Evolutionary conservation across 140 eudicot genomes (phyloP), one percentile per base, ranked within the genome.

Genomic region (Anethum foeniculum): DNA sequence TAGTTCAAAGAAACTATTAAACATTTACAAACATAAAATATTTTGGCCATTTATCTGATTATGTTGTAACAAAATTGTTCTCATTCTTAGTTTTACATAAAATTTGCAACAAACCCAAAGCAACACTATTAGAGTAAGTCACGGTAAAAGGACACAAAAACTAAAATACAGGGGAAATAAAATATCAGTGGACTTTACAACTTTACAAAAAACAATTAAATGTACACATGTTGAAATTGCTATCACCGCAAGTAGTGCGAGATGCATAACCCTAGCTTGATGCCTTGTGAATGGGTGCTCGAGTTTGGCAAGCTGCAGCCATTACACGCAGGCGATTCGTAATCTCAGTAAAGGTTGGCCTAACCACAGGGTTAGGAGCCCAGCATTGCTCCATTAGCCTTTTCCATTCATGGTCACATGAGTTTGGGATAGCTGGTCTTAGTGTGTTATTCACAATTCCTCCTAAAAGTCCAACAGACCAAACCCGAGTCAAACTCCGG

Each of bases 321-420:
- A 95, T 95, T 10, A 87, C 80, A 3, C 97, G 93, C 77, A 95
- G 87, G 14, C 89, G 92, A 18, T 86, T 86, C 21, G 98, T 92
- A 71, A 95, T 95, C 82, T 95, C 99, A 4, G 98, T 91, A 84
- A 95, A 95, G 21, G 96, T 85, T 7, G 99, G 99, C 82, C 99
- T 88, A 32, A 77, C 84, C 4, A 82, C 80, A 10, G 99, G 99
- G 84, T 95, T 90, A 6, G 99, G 98, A 60, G 99, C 90, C 99
- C 99, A 95, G 83, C 99, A 95, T 72, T 91, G 91, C 89, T 93
- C 98, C 99, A 95, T 93, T 21, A 95, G 86, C 77, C 79, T 84
- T 90, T 89, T 91, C 99, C 98, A 94, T 81, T 92, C 98, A 43
- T 86, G 56, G 54, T 94, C 97, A 75, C 98, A 94, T 48, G 65